A percentile compares a stretch with the other conserved stretches of the same genome.
phyloP scores from a whole-genome alignment of 2,329 filamentous ascomycete genomes.

The Pyricularia pennisetigena region DNA sequence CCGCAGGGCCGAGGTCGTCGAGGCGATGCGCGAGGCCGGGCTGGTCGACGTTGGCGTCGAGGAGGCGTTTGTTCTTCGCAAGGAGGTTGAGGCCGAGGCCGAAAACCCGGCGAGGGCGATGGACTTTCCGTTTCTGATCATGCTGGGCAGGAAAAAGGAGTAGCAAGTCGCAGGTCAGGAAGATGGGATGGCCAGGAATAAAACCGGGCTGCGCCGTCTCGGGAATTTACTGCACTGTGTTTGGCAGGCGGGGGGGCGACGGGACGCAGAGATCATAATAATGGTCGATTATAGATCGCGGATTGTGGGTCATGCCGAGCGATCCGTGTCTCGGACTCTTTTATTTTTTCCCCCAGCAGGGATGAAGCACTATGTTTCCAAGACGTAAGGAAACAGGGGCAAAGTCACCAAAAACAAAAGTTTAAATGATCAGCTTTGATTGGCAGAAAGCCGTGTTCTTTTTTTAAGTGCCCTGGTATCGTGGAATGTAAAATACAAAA shows the following conservation, averaged over 20 bases:
- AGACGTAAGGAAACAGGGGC: not conserved
- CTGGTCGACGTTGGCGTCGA: constrained; percentile 37
- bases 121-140: constrained; percentile 28
- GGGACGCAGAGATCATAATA: not conserved
- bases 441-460: not conserved
- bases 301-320: not conserved
- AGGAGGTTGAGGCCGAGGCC: constrained; percentile 31
- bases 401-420: not conserved
- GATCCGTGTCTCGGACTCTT: not conserved
- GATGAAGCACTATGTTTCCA: not conserved
- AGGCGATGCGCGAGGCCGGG: constrained; percentile 33
- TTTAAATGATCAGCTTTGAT: not conserved
- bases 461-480: not conserved
- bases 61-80: constrained; percentile 36
- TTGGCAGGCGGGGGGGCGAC: not conserved
- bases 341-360: not conserved
- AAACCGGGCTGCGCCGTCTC: not conserved
- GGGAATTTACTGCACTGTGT: not conserved
- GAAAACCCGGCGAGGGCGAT: constrained; percentile 16
- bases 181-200: not conserved
- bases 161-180: not conserved
- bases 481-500: not conserved
- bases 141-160: constrained; percentile 19
- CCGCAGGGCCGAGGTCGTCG: constrained; percentile 25
- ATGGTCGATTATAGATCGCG: not conserved